phyloP scores from a whole-genome alignment of 2,329 filamentous ascomycete genomes.

The Magnaporthiopsis incrustans region DNA sequence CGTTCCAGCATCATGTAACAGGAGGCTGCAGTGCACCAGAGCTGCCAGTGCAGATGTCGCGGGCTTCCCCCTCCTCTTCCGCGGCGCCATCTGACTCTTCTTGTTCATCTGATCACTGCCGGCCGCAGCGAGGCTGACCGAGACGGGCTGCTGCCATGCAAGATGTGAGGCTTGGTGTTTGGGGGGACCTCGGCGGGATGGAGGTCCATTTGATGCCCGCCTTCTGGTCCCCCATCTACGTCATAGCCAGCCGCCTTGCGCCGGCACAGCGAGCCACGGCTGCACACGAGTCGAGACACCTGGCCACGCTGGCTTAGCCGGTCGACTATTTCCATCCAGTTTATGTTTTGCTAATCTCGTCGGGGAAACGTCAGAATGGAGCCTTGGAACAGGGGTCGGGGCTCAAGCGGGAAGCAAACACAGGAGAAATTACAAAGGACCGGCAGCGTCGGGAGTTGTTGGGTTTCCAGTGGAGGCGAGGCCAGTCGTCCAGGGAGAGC shows the following conservation, averaged over 20 bases:
- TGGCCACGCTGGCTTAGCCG: background rate
- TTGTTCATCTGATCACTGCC: background rate
- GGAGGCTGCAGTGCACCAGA: background rate
- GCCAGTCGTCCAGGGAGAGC: too few species aligned
- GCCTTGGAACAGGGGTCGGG: background rate
- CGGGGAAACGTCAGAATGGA: background rate
- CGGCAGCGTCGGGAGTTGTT: background rate
- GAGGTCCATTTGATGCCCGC: too few species aligned
- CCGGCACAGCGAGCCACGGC: background rate
- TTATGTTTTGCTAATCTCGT: background rate
- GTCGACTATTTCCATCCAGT: background rate
- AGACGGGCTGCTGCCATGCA: background rate
- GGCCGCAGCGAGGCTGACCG: background rate
- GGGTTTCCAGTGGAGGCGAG: too few species aligned
- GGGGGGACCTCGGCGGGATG: background rate
- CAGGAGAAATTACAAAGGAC: background rate
- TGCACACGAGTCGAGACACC: background rate
- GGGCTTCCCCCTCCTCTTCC: background rate
- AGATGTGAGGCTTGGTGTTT: background rate
- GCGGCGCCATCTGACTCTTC: background rate
- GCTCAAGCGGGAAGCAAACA: background rate
- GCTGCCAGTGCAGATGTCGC: background rate
- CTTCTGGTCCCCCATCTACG: background rate
- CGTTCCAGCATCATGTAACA: background rate
- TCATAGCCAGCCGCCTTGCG: background rate